Conservation (phyloP, 352 stramenopile species). For the Pythium rishiriense region DNA sequence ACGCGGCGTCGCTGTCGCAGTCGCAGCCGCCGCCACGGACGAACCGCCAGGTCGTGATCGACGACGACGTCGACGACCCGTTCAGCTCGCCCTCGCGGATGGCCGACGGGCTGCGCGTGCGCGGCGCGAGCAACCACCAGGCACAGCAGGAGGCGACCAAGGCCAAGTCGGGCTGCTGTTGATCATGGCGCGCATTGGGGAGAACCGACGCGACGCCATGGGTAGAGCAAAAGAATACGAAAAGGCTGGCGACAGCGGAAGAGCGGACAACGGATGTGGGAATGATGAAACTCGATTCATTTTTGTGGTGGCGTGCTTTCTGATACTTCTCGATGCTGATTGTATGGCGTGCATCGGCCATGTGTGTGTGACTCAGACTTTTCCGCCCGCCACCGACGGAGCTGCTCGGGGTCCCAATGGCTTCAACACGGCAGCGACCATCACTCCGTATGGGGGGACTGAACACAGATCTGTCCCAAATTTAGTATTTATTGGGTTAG, state of each 20-base stretch:
- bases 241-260: not conserved
- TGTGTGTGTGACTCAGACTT: too few species aligned
- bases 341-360: too few species aligned
- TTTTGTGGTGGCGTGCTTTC: not conserved
- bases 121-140: conserved; percentile 28
- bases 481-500: conserved; percentile 3
- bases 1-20: conserved; percentile 4
- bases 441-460: conserved; percentile 1
- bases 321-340: not conserved
- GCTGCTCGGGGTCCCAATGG: not conserved
- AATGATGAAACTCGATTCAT: conserved; percentile 8
- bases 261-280: not conserved
- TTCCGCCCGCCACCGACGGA: not conserved
- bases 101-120: conserved; percentile 27
- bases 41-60: conserved; percentile 19
- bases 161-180: conserved; percentile 34
- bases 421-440: conserved; percentile 16
- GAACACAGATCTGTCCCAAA: not conserved
- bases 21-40: conserved; percentile 8
- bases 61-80: conserved; percentile 24
- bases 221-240: not conserved
- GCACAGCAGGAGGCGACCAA: conserved; percentile 30
- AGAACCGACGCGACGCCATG: too few species aligned
- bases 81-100: conserved; percentile 26
- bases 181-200: conserved; percentile 23